Evolutionary conservation across 139 green algal species (phyloP), one percentile per base, ranked within the genome.

Genomic region (Chlorella sp.): DNA sequence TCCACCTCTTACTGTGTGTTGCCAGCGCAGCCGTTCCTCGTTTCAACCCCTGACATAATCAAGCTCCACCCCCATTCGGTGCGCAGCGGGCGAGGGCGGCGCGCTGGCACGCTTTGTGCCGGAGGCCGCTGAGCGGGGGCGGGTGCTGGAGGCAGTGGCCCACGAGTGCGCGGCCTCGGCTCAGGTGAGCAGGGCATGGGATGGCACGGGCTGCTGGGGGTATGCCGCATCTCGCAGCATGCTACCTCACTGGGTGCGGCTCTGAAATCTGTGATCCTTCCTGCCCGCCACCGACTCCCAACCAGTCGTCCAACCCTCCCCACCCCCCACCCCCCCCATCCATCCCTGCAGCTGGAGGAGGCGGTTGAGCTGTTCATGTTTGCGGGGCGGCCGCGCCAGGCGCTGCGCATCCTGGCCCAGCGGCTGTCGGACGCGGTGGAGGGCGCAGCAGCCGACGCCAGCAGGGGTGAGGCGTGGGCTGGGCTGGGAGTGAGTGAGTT

Each of bases 351-450:
- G 92, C 76, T 93, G 84, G 90, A 92, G 87, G 90, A 95, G 86
- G 94, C 94, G 20, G 84, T 95, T 62, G 95, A 97, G 93, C 92
- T 98, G 80, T 97, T 94, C 93, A 93, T 97, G 82, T 92, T 92
- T 40, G 93, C 94, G 28, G 88, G 92, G 51, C 89, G 91, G 36
- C 92, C 94, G 1, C 72, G 80, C 36, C 73, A 87, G 41, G 94
- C 94, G 40, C 90, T 96, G 77, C 62, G 76, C n/a, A 91, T 96
- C 62, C 89, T 96, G 77, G 95, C 92, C 88, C 81, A 89, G 38
- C 88, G 91, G 73, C 84, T 96, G 73, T 92, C 89, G 0, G 89
- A 93, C 40, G 80, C 76, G 34, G 85, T 91, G 65, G 76, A 91
- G 77, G 40, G 78, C 8, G 46, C 85, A 32, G 65, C 83, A 0